These are phyloP conservation scores for Scytalidium sp. DNA, from an alignment of 2,329 filamentous ascomycete species.

Conservation along the genomic window DNA sequence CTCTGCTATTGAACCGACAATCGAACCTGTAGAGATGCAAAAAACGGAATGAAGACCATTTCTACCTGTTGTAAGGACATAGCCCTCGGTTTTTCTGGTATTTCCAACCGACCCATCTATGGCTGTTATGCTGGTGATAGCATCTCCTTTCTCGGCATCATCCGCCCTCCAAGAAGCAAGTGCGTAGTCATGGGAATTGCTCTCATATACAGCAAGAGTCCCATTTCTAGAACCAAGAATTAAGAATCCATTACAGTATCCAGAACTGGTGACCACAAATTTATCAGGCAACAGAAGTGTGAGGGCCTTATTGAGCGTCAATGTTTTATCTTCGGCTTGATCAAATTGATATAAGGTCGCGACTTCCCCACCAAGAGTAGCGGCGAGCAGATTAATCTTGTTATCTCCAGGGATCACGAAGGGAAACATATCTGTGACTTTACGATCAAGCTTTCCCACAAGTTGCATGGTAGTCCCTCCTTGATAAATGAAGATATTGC, in stretches of 20 bases:
- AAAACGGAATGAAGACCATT: slow-evolving; percentile 74
- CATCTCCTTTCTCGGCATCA: slow-evolving; percentile 43
- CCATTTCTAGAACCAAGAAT: slow-evolving; percentile 56
- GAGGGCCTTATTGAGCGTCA: background rate
- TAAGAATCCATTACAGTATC: slow-evolving; percentile 35
- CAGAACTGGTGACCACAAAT: slow-evolving; percentile 49
- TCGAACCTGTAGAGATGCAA: slow-evolving; percentile 1
- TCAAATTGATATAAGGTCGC: slow-evolving; percentile 28
- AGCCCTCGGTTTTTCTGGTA: slow-evolving; percentile 23
- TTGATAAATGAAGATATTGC: slow-evolving; percentile 27
- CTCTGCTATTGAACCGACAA: slow-evolving; percentile 10
- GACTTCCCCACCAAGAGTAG: slow-evolving; percentile 30
- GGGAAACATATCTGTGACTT: slow-evolving; percentile 30
- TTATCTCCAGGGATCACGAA: slow-evolving; percentile 7
- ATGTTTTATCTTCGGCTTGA: slow-evolving; percentile 8
- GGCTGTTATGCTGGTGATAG: slow-evolving; percentile 64
- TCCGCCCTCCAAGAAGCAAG: slow-evolving; percentile 13
- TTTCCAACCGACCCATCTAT: slow-evolving; percentile 31
- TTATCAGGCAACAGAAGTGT: slow-evolving; percentile 32
- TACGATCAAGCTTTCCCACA: slow-evolving; percentile 18
- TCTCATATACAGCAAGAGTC: slow-evolving; percentile 44
- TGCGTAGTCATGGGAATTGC: slow-evolving; percentile 31
- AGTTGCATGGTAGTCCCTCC: background rate
- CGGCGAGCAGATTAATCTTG: slow-evolving; percentile 18
- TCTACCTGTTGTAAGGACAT: slow-evolving; percentile 70